Base-by-base conservation (phyloP, 192 early-diverging fungal genomes). In the Podila clonocystis region DNA sequence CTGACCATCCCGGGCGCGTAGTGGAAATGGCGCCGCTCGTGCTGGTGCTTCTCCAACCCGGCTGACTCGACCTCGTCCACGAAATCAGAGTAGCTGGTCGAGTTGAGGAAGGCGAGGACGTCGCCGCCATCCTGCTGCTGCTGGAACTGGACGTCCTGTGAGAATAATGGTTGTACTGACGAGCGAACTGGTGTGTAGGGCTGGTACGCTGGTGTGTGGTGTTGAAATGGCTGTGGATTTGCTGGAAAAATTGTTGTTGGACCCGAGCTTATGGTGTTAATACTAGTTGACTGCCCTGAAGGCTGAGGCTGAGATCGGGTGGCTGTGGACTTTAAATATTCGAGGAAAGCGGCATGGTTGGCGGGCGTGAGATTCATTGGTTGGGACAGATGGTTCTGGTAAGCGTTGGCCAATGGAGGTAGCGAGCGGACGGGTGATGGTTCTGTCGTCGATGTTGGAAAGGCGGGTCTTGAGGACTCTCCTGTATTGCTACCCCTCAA, bases 321-420 rank as follows among this genome's bases (percentile, higher is more conserved):
- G 59, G 58, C 68, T 4, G 75, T 78, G 41, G 77, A 80, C 65
- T 68, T 72, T 48, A 80, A 62, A 50, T 80, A 80, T n/a, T 80
- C 65, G 11, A 80, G 67, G 29, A 80, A 73, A 9, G 64, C 67
- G n/a, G 65, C 77, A 61, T 80, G 77, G 57, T 80, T 80, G 8
- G 71, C 65, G 30, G 77, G 77, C 24, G 70, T 73, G 52, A 80
- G 77, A 50, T 80, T 68, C 64, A 79, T 72, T 49, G 75, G 64
- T 30, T 78, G 75, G 0, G 68, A 70, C 1, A 67, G 30, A 62
- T 71, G 75, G 31, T 62, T 49, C 29, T 78, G 68, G 60, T 48
- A 71, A 2, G 0, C 22, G 6, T 26, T 55, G 30, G 19, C 65
- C 63, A 36, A 24, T 65, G 41, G 12, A 52, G 28, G 63, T 30